A percentile compares a stretch with the other conserved stretches of the same genome.
Conservation (phyloP, 2,329 filamentous ascomycete species). For the Alternaria sp. region DNA sequence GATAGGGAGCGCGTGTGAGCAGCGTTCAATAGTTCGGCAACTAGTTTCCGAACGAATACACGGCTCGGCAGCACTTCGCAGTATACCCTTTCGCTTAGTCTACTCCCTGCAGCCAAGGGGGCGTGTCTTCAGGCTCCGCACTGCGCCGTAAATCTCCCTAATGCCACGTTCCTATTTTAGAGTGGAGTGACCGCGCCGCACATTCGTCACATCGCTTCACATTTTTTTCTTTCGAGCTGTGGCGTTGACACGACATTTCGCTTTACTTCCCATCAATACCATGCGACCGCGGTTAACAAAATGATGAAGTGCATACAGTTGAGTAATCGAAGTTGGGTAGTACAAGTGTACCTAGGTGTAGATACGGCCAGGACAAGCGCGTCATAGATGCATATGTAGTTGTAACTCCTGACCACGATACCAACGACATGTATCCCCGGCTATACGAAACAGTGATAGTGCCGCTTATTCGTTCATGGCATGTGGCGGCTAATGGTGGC, state of each 20-base stretch:
- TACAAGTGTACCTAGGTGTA: slow-evolving; percentile 8
- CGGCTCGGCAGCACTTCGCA: slow-evolving; percentile 21
- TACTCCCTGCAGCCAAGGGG: slow-evolving; percentile 17
- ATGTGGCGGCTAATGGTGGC: slow-evolving; percentile 26
- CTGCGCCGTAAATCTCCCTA: slow-evolving; percentile 22
- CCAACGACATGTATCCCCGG: slow-evolving; percentile 5
- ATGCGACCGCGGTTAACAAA: neutral
- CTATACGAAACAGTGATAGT: slow-evolving; percentile 24
- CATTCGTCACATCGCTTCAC: slow-evolving; percentile 11
- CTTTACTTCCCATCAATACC: neutral
- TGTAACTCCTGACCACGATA: slow-evolving; percentile 17
- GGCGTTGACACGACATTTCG: neutral
- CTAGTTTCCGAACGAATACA: slow-evolving; percentile 17
- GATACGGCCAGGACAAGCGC: slow-evolving; percentile 20
- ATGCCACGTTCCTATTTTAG: slow-evolving; percentile 27
- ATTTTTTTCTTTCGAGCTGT: slow-evolving; percentile 6
- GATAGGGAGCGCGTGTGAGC: slow-evolving; percentile 6
- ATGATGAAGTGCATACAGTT: neutral
- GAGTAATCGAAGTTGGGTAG: neutral
- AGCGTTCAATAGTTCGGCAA: slow-evolving; percentile 18
- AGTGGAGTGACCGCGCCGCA: slow-evolving; percentile 20
- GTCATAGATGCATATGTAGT: slow-evolving; percentile 35
- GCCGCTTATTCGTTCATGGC: slow-evolving; percentile 27
- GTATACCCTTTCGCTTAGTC: slow-evolving; percentile 16
- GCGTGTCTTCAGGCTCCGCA: slow-evolving; percentile 18